Percentiles rank a stretch among this genome's conserved stretches.
Evolutionary conservation across 2,329 filamentous ascomycete genomes (phyloP).

Genomic region (Ramularia collo-cygni): DNA sequence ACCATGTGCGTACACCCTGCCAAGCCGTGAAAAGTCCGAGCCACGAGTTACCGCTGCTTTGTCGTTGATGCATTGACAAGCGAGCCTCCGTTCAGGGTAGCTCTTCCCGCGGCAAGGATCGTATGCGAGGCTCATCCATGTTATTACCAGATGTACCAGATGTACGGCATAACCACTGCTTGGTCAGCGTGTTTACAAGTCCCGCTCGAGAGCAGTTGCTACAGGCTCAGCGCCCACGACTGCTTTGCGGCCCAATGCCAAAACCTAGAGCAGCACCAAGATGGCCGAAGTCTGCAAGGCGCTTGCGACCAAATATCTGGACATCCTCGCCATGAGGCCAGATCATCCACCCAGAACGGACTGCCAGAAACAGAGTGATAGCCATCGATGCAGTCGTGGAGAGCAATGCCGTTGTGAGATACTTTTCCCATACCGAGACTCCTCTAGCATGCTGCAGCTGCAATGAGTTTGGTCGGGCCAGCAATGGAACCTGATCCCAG

Average conservation of each 20-base stretch:
- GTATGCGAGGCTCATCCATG: too few relatives aligned
- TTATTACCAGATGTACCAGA: too few relatives aligned
- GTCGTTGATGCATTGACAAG: too few relatives aligned
- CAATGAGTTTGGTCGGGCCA: slow-evolving; percentile 11
- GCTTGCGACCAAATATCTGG: slow-evolving; percentile 30
- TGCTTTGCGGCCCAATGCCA: slow-evolving; percentile 12
- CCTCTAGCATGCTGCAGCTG: slow-evolving; percentile 11
- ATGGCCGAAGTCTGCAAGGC: slow-evolving; percentile 29
- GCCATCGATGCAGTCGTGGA: slow-evolving; percentile 14
- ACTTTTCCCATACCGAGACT: slow-evolving; percentile 14
- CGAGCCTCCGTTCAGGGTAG: too few relatives aligned
- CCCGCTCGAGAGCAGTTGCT: too few relatives aligned
- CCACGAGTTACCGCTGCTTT: too few relatives aligned
- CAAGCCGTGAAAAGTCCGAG: too few relatives aligned
- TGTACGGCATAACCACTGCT: too few relatives aligned
- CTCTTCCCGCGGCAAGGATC: too few relatives aligned
- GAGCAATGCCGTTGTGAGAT: slow-evolving; percentile 18
- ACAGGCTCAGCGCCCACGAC: slow-evolving; percentile 1
- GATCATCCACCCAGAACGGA: slow-evolving; percentile 19
- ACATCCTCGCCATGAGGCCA: slow-evolving; percentile 30
- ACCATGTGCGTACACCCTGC: too few relatives aligned
- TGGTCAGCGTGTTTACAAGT: too few relatives aligned
- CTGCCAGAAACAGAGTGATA: slow-evolving; percentile 14
- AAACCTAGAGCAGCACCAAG: slow-evolving; percentile 30
- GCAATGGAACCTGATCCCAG: slow-evolving; percentile 19